A percentile compares a stretch with the other conserved stretches of the same genome.
Conservation (phyloP, 768 basidiomycete genomes). For the Coprinopsis marcescibilis region DNA sequence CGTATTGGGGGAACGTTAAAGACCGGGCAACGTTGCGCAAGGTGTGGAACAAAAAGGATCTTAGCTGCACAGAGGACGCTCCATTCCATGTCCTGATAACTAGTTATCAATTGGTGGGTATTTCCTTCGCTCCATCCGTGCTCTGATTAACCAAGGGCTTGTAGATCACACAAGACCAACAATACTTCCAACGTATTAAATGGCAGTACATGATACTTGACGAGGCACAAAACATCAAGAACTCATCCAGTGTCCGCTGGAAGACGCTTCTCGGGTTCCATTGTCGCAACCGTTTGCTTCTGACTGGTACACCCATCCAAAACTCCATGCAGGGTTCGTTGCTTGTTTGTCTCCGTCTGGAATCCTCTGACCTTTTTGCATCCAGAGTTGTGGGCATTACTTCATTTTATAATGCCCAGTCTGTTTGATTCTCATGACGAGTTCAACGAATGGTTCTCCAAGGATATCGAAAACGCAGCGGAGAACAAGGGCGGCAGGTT, state of each 20-base stretch:
- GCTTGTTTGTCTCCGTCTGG: constrained; percentile 5
- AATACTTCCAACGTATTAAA: constrained; percentile 95
- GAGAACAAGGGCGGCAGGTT: constrained; percentile 89
- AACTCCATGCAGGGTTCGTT: constrained; percentile 95
- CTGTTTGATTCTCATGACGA: constrained; percentile 99
- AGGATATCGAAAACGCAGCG: constrained; percentile 93
- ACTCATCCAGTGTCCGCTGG: constrained; percentile 93
- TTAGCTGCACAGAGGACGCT: constrained; percentile 91
- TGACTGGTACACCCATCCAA: constrained; percentile 98
- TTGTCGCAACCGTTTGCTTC: constrained; percentile 87
- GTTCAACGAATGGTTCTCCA: constrained; percentile 99
- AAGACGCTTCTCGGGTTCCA: constrained; percentile 94
- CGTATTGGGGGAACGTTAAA: constrained; percentile 98
- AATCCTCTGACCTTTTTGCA: not conserved
- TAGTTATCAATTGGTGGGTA: constrained; percentile 85
- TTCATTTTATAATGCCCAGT: constrained; percentile 99
- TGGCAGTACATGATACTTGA: constrained; percentile 99
- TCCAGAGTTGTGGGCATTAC: constrained; percentile 91
- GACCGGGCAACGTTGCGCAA: constrained; percentile 91
- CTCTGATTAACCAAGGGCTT: not conserved
- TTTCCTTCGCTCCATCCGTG: not conserved
- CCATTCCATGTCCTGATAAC: constrained; percentile 97
- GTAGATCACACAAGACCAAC: constrained; percentile 92
- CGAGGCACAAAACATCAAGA: constrained; percentile 99
- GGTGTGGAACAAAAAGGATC: constrained; percentile 98